Evolutionary conservation across 305 asterid genomes (phyloP).

Genomic region (Rubia balearica): DNA sequence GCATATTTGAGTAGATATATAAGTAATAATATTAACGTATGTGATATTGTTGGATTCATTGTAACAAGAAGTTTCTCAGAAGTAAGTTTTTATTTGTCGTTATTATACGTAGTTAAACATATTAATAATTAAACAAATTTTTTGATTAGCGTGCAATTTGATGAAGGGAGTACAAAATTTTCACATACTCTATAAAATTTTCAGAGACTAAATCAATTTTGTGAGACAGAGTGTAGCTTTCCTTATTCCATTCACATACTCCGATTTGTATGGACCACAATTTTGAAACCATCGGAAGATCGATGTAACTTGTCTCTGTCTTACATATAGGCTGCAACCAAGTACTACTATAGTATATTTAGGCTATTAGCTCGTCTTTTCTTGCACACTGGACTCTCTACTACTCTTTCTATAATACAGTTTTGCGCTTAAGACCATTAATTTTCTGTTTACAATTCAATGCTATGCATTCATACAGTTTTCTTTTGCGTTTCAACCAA

Average conservation of each 20-base stretch:
- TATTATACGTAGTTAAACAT: too few species aligned
- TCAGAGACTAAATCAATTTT: too few species aligned
- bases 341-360: not conserved
- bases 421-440: not conserved
- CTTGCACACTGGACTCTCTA: not conserved
- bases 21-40: too few species aligned
- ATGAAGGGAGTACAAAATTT: too few species aligned
- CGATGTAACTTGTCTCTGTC: conserved; percentile 5
- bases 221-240: not conserved
- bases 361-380: conserved; percentile 2
- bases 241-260: not conserved
- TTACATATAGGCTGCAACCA: conserved; percentile 5
- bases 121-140: too few species aligned
- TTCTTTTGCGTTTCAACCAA: not conserved
- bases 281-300: not conserved
- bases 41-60: too few species aligned
- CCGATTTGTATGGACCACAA: conserved; percentile 14
- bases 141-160: too few species aligned
- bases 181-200: too few species aligned
- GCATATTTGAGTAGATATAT: too few species aligned
- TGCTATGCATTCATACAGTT: not conserved
- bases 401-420: not conserved
- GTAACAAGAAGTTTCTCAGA: too few species aligned
- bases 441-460: not conserved
- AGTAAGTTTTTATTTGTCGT: too few species aligned